These are phyloP conservation scores for Suillus clintonianus DNA, from an alignment of 768 basidiomycete species.

Conservation along the genomic window DNA sequence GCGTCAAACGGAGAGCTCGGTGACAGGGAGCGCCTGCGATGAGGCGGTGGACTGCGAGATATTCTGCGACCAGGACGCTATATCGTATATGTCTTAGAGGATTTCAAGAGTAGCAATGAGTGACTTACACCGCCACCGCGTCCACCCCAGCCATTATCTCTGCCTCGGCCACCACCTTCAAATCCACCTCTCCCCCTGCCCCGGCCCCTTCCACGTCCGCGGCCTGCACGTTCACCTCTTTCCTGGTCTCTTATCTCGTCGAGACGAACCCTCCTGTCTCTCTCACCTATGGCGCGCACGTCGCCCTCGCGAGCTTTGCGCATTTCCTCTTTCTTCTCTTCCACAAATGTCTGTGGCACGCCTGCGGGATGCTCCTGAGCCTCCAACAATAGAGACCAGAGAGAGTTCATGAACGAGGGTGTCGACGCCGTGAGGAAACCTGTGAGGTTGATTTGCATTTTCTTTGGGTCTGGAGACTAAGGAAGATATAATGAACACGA, in stretches of 20 bases:
- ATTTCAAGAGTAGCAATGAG: neutral
- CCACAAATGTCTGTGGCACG: constrained; percentile 87
- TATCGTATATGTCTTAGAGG: constrained; percentile 10
- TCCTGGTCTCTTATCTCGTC: constrained; percentile 72
- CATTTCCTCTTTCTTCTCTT: constrained; percentile 92
- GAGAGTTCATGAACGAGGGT: constrained; percentile 77
- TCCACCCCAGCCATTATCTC: constrained; percentile 67
- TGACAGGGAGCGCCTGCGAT: constrained; percentile 22
- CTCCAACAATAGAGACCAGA: constrained; percentile 92
- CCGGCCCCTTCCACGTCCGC: constrained; percentile 61
- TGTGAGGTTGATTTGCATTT: constrained; percentile 93
- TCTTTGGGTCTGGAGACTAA: constrained; percentile 88
- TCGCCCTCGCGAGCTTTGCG: constrained; percentile 67
- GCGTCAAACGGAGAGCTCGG: constrained; percentile 8
- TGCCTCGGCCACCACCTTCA: constrained; percentile 51
- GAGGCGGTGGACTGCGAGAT: constrained; percentile 22
- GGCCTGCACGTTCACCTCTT: constrained; percentile 45
- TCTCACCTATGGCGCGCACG: constrained; percentile 64
- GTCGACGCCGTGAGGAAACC: constrained; percentile 93
- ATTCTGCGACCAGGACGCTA: constrained; percentile 49
- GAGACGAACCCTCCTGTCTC: constrained; percentile 66
- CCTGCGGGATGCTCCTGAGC: constrained; percentile 89
- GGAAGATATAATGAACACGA: neutral
- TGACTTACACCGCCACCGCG: constrained; percentile 54
- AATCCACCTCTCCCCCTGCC: constrained; percentile 50